These are phyloP conservation scores for Saccharomyces hybrid DNA, from an alignment of 1,139 yeast species.

Conservation along the genomic window DNA sequence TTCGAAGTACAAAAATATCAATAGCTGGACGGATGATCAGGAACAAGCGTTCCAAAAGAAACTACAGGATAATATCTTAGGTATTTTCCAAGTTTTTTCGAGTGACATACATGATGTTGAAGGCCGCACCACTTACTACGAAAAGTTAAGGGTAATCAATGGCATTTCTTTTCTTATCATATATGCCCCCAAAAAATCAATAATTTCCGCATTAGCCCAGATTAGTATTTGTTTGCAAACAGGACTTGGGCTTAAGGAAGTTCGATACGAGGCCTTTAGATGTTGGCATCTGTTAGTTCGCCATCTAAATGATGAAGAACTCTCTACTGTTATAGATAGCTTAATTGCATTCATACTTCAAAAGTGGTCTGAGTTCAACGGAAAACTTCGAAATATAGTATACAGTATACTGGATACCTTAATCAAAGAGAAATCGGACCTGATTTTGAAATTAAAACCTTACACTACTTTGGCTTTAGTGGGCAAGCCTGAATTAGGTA, in stretches of 20 bases:
- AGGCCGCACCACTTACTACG: conserved; percentile 64
- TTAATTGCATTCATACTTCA: conserved; percentile 55
- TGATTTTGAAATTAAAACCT: conserved; percentile 33
- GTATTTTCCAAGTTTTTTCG: conserved; percentile 71
- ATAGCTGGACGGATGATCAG: conserved; percentile 24
- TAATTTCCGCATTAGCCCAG: conserved; percentile 79
- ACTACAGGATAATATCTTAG: conserved; percentile 57
- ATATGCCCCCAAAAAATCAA: conserved; percentile 47
- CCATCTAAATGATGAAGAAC: conserved; percentile 43
- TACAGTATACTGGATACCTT: conserved; percentile 69
- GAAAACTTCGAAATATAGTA: conserved; percentile 41
- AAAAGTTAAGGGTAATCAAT: conserved; percentile 61
- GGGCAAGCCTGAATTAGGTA: conserved; percentile 19
- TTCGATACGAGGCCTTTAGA: conserved; percentile 54
- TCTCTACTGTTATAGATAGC: conserved; percentile 48
- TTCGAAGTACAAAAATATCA: conserved; percentile 19
- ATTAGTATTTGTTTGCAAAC: conserved; percentile 81
- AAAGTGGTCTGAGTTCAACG: conserved; percentile 48
- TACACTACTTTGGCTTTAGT: conserved; percentile 26
- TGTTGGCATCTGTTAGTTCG: conserved; percentile 59
- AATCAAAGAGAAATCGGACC: conserved; percentile 49
- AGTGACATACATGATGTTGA: conserved; percentile 67
- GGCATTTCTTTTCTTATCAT: conserved; percentile 66
- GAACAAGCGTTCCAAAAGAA: conserved; percentile 29
- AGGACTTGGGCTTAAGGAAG: conserved; percentile 55